Evolutionary conservation across 1,284 basidiomycete genomes (phyloP), one percentile per base, ranked within the genome.

Genomic region (Gomphus bonarii): DNA sequence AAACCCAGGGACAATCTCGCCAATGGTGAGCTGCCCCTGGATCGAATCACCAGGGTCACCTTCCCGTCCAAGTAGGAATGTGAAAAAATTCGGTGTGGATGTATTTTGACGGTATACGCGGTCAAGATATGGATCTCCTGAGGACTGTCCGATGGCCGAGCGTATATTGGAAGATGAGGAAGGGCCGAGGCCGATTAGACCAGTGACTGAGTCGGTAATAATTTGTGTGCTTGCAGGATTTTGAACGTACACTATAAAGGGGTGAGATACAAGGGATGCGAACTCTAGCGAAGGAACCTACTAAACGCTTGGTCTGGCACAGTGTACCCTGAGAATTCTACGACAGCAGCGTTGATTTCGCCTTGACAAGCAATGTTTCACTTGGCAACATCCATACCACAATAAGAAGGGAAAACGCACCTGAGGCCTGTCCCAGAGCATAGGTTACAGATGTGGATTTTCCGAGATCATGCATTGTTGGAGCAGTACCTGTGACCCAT

Each of bases 371-470:
- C 38, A 22, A 46, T 47, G 20, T 35, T 31, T 22, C 30, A 36
- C 38, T 48, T 30, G 33, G 33, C 58, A 59, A 42, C 53, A 56
- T 54, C 12, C 11, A 35, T 57, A 38, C 46, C 44, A 60, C 11
- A 38, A 31, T 52, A 61, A 58, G 18, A 6, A 55, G 28, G 30
- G 31, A 8, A 35, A 25, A 69, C 72, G 46, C 61, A 85, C 85
- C 85, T 60, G 69, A 61, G 11, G 84, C 84, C 49, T 71, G 73
- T 48, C 86, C 86, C 28, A 88, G 78, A 7, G 86, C 87, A 64
- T 89, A 89, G 4, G 72, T 68, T 14, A 89, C 66, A 1, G 77
- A 77, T 11, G 81, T 65, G 3, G 73, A 65, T 56, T 79, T 75
- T n/a, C 83, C 83, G 1, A 79, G 71, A 64, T 85, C 79, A 38